A percentile compares a stretch with the other conserved stretches of the same genome.
phyloP scores from a whole-genome alignment of 148 eudicot species.

The Amaranthus palmeri region DNA sequence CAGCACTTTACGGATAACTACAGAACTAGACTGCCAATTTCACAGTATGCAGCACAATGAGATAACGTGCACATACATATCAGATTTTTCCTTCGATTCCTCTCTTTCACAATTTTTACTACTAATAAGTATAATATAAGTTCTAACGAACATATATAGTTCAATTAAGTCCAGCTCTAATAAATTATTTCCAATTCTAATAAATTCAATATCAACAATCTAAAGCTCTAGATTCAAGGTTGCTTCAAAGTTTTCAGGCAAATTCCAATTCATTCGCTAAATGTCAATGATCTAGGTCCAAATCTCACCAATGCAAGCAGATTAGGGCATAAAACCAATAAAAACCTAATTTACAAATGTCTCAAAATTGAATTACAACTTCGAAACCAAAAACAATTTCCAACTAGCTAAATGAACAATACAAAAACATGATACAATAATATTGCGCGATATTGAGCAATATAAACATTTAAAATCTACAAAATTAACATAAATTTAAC shows the following conservation, averaged over 20 bases:
- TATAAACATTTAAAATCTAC: neutral
- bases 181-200: too few relatives aligned
- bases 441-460: neutral
- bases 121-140: too few relatives aligned
- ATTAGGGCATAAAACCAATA: neutral
- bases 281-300: neutral
- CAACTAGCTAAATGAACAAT: neutral
- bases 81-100: too few relatives aligned
- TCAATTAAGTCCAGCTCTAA: too few relatives aligned
- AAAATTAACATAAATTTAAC: too few relatives aligned
- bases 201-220: neutral
- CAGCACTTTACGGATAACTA: too few relatives aligned
- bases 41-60: too few relatives aligned
- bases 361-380: neutral
- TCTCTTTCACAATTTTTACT: too few relatives aligned
- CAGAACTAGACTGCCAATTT: too few relatives aligned
- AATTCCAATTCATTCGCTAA: slow-evolving; percentile 3
- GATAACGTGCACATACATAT: too few relatives aligned
- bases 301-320: neutral
- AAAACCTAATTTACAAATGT: neutral
- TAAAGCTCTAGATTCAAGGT: neutral
- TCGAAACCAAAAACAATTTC: neutral
- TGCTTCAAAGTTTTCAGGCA: neutral
- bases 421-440: neutral
- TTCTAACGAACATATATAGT: too few relatives aligned